Base-by-base conservation (phyloP, 805 yeast genomes). In the Dipodascopsis uninucleata region DNA sequence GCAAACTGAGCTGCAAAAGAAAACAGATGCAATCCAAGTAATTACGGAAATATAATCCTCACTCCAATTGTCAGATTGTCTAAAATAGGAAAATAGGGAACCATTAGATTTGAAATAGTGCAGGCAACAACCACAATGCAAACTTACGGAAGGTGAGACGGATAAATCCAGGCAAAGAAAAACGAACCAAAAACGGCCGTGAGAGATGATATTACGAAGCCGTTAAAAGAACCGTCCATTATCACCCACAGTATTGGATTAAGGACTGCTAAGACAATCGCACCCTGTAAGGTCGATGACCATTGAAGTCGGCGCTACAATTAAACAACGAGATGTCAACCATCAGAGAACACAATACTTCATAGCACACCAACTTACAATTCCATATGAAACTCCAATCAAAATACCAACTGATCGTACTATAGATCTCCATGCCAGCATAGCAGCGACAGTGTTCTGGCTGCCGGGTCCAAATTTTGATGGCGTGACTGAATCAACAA, bases 161-260 rank as follows among this genome's bases (percentile, higher is more conserved):
- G 52, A 36, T 43, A 60, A 29, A 48, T 33, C 20, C 48, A 39
- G 5, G 64, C 62, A 23, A 61, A 54, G 4, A 52, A 45, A 7
- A 43, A 47, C 3, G 68, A 53, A 36, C 69, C 68, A 3, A 58
- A 42, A 5, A 62, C 48, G 8, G 70, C 60, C 2, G 63, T 52
- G 21, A 55, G 39, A 5, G 63, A 53, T 5, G 68, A 62, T 14
- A 64, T 49, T 4, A 54, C 47, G 42, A 69, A 61, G 20, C 72
- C 72, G 49, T 61, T 60, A 12, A 60, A 40, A 5, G 71, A 60
- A 18, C 61, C 57, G 43, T 69, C 72, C 26, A 66, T 49, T 6
- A 67, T 57, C 38, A 57, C 62, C 72, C 72, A 69, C 44, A 69
- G 47, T 21, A 61, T 59, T 9, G 72, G 72, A 45, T 63, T 66